Evolutionary conservation across 106 monocot genomes (phyloP), one percentile per base, ranked within the genome.

Genomic region (Gastrodia elata): DNA sequence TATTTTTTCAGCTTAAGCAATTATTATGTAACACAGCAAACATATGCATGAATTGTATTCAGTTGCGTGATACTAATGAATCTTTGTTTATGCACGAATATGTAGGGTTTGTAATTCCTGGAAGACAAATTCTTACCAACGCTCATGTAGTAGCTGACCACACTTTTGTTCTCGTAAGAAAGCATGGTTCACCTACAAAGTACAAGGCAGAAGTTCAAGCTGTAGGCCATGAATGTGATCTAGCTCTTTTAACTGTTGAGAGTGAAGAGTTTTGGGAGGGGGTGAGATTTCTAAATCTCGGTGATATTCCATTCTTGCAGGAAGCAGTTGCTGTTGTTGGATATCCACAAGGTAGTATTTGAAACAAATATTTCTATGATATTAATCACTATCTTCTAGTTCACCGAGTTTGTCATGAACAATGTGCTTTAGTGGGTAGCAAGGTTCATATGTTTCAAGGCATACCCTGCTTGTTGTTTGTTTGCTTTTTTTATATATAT

Each of bases 301-400:
- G 98, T 55, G 93, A 98, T 49, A 91, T 91, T 80, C 98, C 98
- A 41, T 93, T 89, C 46, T 87, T 98, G 58, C 98, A 98, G 74
- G 93, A 98, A 85, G 93, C 91, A 40, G 98, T 98, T 56, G 98
- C 98, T 73, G 98, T 98, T 42, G 98, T 98, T 71, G 98, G 98
- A 18, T 98, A 98, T 61, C 98, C 98, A 68, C 98, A 98, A 89
- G 98, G 97, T 90, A 35, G 33, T 27, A 3, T 67, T 67, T 38
- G 67, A 67, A 38, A 18, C n/a, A 37, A 37, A 32, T 36, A 67
- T 37, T 67, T 36, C 20, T 8, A 38, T 0, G 36, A 0, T 67
- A 20, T 38, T 38, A 67, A 67, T 32, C 61, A 32, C 22, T 8
- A 10, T 6, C 2, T 61, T 61, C 14, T 15, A 61, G 27, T 61